These are phyloP conservation scores for Mycena floridula DNA, from an alignment of 768 basidiomycete genomes.

Conservation along the genomic window DNA sequence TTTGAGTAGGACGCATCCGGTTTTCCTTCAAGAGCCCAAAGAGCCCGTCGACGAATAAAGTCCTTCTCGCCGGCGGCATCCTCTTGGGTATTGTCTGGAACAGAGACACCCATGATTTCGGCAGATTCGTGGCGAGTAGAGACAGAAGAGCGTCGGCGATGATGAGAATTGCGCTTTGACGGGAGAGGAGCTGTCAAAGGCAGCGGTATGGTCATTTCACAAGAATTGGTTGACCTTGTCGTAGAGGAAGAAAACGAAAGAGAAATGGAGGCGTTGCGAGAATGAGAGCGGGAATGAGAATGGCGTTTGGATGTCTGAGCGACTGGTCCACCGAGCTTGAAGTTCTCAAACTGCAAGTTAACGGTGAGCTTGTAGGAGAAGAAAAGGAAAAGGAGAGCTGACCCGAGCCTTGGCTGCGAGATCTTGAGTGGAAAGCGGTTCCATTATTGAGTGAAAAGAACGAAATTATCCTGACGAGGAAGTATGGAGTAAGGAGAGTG, in stretches of 20 bases:
- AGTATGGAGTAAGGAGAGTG: slow-evolving; percentile 17
- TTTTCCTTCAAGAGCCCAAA: slow-evolving; percentile 86
- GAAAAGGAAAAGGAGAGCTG: slow-evolving; percentile 9
- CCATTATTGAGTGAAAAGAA: slow-evolving; percentile 21
- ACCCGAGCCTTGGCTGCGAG: slow-evolving; percentile 43
- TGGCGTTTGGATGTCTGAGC: slow-evolving; percentile 28
- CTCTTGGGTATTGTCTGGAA: slow-evolving; percentile 54
- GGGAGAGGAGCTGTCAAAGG: slow-evolving; percentile 31
- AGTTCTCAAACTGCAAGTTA: slow-evolving; percentile 56
- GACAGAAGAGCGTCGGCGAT: slow-evolving; percentile 80
- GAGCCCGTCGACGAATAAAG: slow-evolving; percentile 74
- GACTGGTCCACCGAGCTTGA: slow-evolving; percentile 56
- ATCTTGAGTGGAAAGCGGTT: slow-evolving; percentile 18
- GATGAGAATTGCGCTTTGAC: slow-evolving; percentile 71
- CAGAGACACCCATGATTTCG: slow-evolving; percentile 80
- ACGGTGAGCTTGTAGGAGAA: not conserved
- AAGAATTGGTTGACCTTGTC: too few species aligned
- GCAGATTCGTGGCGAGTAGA: slow-evolving; percentile 88
- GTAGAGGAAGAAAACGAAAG: slow-evolving; percentile 33
- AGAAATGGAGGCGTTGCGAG: slow-evolving; percentile 59
- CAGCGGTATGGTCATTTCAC: slow-evolving; percentile 14
- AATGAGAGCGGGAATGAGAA: slow-evolving; percentile 63
- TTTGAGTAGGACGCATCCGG: slow-evolving; percentile 62
- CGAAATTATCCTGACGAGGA: slow-evolving; percentile 27
- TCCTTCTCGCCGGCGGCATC: slow-evolving; percentile 72